A percentile compares a stretch with the other conserved stretches of the same genome.
phyloP scores from a whole-genome alignment of 768 basidiomycete species.

The Boletus huronensis region DNA sequence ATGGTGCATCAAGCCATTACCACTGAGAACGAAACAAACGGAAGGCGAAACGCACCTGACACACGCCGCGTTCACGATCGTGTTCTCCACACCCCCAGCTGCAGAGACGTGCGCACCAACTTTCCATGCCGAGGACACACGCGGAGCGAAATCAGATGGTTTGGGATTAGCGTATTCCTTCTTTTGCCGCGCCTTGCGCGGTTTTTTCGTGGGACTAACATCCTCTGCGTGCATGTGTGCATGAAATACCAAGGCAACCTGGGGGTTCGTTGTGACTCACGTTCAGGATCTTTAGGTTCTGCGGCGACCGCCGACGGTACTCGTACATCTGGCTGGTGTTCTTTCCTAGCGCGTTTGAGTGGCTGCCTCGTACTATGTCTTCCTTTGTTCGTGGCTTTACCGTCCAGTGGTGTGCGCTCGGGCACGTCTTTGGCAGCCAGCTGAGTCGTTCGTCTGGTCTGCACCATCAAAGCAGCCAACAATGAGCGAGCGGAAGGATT shows the following conservation, averaged over 20 bases:
- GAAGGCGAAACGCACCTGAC: slow-evolving; percentile 49
- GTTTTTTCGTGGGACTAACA: not conserved
- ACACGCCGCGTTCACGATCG: slow-evolving; percentile 63
- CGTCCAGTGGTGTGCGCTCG: not conserved
- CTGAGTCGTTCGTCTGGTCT: slow-evolving; percentile 20
- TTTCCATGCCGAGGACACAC: slow-evolving; percentile 50
- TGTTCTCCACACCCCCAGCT: slow-evolving; percentile 75
- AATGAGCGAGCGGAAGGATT: not conserved
- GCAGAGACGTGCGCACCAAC: slow-evolving; percentile 84
- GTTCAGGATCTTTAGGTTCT: not conserved
- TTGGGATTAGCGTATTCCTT: slow-evolving; percentile 7
- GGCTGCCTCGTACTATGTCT: slow-evolving; percentile 2
- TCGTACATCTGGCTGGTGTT: not conserved
- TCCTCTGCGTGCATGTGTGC: not conserved
- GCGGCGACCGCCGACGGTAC: not conserved
- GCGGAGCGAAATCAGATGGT: slow-evolving; percentile 29
- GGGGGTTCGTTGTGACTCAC: slow-evolving; percentile 9
- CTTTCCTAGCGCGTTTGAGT: slow-evolving; percentile 15
- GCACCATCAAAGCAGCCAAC: slow-evolving; percentile 15
- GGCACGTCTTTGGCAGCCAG: not conserved
- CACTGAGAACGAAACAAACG: not conserved
- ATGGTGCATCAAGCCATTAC: not conserved
- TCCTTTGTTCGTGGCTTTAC: not conserved
- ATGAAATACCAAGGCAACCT: not conserved
- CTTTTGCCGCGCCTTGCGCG: slow-evolving; percentile 11